Conservation (phyloP, 306 rosid species). For the Canavalia ensiformis region DNA sequence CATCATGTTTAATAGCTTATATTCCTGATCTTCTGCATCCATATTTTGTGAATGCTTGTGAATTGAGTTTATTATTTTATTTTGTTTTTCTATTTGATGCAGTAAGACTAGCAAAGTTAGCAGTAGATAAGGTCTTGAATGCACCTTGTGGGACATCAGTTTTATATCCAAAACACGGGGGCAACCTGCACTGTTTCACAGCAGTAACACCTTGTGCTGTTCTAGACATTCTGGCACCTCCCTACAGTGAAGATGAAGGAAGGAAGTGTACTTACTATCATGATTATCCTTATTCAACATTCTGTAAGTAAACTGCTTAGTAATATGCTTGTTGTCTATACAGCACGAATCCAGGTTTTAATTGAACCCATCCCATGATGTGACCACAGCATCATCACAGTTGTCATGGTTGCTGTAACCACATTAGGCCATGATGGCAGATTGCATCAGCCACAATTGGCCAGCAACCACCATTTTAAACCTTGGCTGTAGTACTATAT, state of each 20-base stretch:
- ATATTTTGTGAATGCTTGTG: conserved; percentile 12
- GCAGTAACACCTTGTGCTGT: conserved; percentile 91
- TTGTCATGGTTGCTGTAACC: not conserved
- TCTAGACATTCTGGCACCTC: conserved; percentile 88
- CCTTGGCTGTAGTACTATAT: not conserved
- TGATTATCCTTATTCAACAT: conserved; percentile 80
- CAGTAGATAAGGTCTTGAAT: conserved; percentile 75
- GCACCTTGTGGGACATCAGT: conserved; percentile 80
- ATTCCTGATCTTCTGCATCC: conserved; percentile 36
- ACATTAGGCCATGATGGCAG: not conserved
- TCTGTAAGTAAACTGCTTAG: conserved; percentile 61
- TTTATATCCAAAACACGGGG: conserved; percentile 82
- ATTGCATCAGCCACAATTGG: conserved; percentile 7
- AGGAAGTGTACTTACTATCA: conserved; percentile 86
- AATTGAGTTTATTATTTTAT: not conserved
- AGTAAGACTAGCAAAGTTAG: conserved; percentile 87
- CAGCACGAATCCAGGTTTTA: not conserved
- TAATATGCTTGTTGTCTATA: not conserved
- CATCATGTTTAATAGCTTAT: conserved; percentile 38
- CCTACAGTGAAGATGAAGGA: conserved; percentile 82
- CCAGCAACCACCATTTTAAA: not conserved
- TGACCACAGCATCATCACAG: not conserved
- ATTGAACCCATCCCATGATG: not conserved
- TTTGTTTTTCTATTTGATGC: conserved; percentile 31
- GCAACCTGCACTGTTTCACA: conserved; percentile 91